These are phyloP conservation scores for Tetrahymena borealis DNA, from an alignment of 73 alveolate genomes.

Conservation along the genomic window DNA sequence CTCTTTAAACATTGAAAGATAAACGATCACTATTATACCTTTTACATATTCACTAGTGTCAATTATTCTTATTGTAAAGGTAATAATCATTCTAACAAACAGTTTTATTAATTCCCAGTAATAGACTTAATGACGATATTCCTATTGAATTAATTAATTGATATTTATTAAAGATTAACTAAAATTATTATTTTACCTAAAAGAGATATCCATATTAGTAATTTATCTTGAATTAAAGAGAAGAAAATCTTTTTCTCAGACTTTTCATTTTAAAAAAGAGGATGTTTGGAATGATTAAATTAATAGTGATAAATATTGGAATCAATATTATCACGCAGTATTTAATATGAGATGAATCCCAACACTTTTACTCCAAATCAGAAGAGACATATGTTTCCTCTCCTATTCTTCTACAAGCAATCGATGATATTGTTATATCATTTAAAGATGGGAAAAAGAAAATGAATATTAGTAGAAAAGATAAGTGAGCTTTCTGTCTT, in stretches of 20 bases:
- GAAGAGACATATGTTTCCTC: background rate
- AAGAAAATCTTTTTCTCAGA: background rate
- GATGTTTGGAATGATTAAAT: background rate
- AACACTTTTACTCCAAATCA: background rate
- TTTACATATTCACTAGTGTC: background rate
- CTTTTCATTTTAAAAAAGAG: background rate
- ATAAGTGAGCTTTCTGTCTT: background rate
- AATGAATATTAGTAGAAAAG: background rate
- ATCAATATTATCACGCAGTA: background rate
- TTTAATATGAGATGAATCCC: background rate
- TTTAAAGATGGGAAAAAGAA: background rate
- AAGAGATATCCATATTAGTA: background rate
- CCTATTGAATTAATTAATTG: background rate
- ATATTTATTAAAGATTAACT: background rate
- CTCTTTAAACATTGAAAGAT: background rate
- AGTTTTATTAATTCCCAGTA: background rate
- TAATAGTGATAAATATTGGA: background rate
- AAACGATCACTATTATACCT: background rate
- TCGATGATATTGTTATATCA: background rate
- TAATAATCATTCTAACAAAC: background rate
- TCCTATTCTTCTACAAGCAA: background rate
- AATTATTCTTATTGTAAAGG: background rate
- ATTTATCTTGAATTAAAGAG: background rate
- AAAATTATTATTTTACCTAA: background rate
- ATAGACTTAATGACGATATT: background rate